phyloP scores from a whole-genome alignment of 148 eudicot genomes.

The Talinum fruticosum region DNA sequence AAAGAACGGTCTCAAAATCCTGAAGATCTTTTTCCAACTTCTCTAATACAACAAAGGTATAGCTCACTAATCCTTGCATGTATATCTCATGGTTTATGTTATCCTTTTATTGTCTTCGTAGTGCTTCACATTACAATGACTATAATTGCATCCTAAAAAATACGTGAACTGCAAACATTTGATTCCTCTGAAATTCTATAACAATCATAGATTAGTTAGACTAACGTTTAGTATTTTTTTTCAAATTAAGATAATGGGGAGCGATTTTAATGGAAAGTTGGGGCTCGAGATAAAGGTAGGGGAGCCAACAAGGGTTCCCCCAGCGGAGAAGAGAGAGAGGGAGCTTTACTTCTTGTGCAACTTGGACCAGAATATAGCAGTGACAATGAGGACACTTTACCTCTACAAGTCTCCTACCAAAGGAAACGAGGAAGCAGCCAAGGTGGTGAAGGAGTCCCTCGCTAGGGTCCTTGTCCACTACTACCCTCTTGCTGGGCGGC shows the following conservation, averaged over 20 bases:
- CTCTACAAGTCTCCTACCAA: constrained; percentile 53
- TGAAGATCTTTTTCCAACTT: no score
- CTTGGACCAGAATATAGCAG: constrained; percentile 91
- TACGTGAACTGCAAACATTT: no score
- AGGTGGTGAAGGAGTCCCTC: constrained; percentile 39
- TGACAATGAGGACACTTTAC: constrained; percentile 75
- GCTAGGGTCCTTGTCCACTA: constrained; percentile 55
- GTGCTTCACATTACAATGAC: no score
- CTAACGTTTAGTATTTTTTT: not conserved
- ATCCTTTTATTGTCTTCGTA: no score
- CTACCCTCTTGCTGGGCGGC: constrained; percentile 42
- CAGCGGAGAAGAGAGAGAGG: constrained; percentile 53
- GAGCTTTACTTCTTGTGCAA: constrained; percentile 68
- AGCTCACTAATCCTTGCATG: no score
- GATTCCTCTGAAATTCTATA: no score
- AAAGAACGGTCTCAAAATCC: no score
- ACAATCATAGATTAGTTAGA: no score
- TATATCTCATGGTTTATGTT: no score
- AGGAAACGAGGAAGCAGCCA: constrained; percentile 38
- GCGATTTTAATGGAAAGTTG: constrained; percentile 15
- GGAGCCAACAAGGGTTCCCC: constrained; percentile 50
- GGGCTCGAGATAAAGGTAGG: constrained; percentile 48
- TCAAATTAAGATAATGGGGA: not conserved
- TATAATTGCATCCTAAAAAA: no score
- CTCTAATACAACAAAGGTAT: no score